Evolutionary conservation across 331 rosid genomes (phyloP).

Genomic region (Rosa hybrid): DNA sequence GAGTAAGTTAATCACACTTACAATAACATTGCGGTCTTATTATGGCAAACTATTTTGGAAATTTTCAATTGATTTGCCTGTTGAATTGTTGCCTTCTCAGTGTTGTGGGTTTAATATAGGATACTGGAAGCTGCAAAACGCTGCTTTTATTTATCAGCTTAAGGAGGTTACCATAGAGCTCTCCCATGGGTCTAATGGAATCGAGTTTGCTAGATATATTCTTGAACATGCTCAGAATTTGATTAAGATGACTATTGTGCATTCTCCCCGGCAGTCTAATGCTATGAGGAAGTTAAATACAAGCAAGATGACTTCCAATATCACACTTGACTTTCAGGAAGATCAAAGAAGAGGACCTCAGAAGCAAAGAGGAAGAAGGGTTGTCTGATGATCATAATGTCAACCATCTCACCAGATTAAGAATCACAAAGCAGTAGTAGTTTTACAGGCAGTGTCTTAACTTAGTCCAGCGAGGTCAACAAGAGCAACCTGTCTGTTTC

Average conservation of each 20-base stretch:
- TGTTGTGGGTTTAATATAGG: background rate
- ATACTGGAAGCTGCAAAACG: background rate
- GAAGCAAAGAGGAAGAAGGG: background rate
- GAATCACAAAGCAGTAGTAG: no score
- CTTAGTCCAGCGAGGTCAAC: no score
- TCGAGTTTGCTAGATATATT: background rate
- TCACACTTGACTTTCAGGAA: background rate
- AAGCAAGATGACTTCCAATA: background rate
- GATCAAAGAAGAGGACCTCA: background rate
- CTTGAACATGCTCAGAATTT: background rate
- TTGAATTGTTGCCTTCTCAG: background rate
- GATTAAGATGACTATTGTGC: background rate
- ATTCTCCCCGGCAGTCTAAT: background rate
- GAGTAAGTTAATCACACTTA: no score
- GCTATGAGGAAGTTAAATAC: background rate
- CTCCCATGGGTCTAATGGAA: background rate
- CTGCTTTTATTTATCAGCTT: background rate
- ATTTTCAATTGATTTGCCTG: background rate
- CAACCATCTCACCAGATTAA: no score
- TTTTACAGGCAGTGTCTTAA: no score
- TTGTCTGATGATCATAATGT: no score
- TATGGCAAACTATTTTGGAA: no score
- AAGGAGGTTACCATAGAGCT: background rate
- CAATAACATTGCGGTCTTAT: no score
- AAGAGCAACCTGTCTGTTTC: no score